These are phyloP conservation scores for Podospora fimiseda DNA, from an alignment of 495 filamentous ascomycete species.

Conservation along the genomic window DNA sequence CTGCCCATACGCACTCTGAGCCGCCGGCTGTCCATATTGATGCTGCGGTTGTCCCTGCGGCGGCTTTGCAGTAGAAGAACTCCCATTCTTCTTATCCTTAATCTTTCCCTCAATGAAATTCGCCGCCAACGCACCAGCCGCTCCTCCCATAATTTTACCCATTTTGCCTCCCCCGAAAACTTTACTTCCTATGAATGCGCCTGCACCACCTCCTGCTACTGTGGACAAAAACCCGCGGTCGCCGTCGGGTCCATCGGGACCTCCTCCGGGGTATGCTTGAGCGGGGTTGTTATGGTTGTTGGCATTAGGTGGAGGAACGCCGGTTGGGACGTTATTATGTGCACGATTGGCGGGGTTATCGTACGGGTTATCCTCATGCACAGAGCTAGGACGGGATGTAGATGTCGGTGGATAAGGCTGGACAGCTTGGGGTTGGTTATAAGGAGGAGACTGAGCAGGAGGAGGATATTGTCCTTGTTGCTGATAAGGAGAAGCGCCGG, in stretches of 20 bases:
- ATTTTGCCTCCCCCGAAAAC: not conserved
- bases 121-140: not conserved
- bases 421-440: not conserved
- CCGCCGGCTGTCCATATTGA: not conserved
- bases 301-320: not conserved
- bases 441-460: not conserved
- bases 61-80: not conserved
- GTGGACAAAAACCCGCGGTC: not conserved
- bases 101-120: not conserved
- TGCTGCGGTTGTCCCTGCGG: not conserved
- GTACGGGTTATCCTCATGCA: not conserved
- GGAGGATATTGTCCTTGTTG: not conserved
- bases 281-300: not conserved
- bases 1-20: not conserved
- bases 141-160: not conserved
- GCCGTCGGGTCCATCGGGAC: not conserved
- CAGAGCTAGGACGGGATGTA: not conserved
- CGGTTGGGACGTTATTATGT: not conserved
- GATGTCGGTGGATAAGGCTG: not conserved
- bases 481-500: not conserved
- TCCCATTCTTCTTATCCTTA: not conserved
- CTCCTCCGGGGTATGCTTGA: not conserved
- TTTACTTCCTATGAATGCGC: not conserved
- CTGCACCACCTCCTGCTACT: not conserved
- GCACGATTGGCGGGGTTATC: constrained; percentile 1